Base-by-base conservation (phyloP, 306 rosid species). In the Casuarina glauca region DNA sequence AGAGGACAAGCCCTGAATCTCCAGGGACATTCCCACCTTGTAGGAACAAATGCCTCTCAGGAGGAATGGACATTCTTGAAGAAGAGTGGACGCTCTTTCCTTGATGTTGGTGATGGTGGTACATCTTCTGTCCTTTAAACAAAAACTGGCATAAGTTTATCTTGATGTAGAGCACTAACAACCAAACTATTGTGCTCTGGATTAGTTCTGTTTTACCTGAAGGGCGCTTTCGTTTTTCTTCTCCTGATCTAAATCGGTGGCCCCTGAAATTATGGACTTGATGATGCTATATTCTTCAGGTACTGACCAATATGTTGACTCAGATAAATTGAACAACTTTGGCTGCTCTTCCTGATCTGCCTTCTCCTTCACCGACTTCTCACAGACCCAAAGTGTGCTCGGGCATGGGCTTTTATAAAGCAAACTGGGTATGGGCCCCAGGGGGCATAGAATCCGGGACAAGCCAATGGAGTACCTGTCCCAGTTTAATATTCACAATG, bases 1-100 rank as follows among this genome's bases (percentile, higher is more conserved):
- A 91, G 52, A 93, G 97, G 74, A 91, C 95, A 54, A 91, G 91
- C 13, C 97, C 93, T 12, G 93, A 88, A 72, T 93, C 97, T 49
- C 84, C 87, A 44, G 88, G 78, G n/a, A 89, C 91, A 80, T 76
- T 87, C 44, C 89, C 91, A 4, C 86, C 93, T 74, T 89, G 94
- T 76, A 92, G 84, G 82, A 90, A 90, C 87, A 90, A 79, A 84
- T 90, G 93, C 63, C 91, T 88, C 75, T 91, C 96, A 0, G 96
- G 82, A 13, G 93, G 83, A 41, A 87, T 75, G n/a, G 85, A 72
- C 89, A 83, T 86, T 84, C 85, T 88, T 62, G 88, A 76, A 76
- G 86, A 71, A 81, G 90, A 86, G 17, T 81, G 86, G 63, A 87
- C 82, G 86, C 81, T 88, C 82, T 87, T 93, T 49, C 80, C 91